Evolutionary conservation across 2,329 filamentous ascomycete genomes (phyloP).

Genomic region (Zymoseptoria ardabiliae): DNA sequence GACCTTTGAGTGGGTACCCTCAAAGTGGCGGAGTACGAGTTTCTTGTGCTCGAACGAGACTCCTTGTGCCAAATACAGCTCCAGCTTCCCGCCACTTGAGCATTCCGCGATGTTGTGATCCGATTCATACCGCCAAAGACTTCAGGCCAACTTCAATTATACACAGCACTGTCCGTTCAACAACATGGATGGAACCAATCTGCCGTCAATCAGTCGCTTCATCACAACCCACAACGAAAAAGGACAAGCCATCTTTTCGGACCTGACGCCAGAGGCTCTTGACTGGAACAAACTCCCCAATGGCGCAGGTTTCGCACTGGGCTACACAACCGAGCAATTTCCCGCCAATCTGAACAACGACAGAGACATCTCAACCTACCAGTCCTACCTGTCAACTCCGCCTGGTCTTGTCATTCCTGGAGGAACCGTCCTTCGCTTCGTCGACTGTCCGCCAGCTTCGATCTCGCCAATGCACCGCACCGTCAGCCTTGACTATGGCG

Average conservation of each 20-base stretch:
- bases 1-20: too few relatives aligned
- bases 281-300: conserved; percentile 27
- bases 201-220: conserved; percentile 1
- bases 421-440: conserved; percentile 38
- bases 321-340: conserved; percentile 43
- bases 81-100: too few relatives aligned
- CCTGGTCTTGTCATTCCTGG: conserved; percentile 44
- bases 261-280: conserved; percentile 17
- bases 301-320: conserved; percentile 40
- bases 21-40: too few relatives aligned
- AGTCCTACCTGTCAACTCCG: conserved; percentile 34
- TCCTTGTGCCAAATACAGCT: too few relatives aligned
- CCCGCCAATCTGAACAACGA: conserved; percentile 41
- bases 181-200: too few relatives aligned
- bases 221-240: conserved; percentile 25
- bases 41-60: too few relatives aligned
- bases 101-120: too few relatives aligned
- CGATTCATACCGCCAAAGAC: too few relatives aligned
- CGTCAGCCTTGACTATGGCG: conserved; percentile 28
- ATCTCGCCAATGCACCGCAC: conserved; percentile 28
- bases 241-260: conserved; percentile 25
- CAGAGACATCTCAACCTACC: conserved; percentile 42
- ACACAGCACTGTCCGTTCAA: too few relatives aligned
- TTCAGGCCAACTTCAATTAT: too few relatives aligned
- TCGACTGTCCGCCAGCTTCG: conserved; percentile 21